A percentile compares a stretch with the other conserved stretches of the same genome.
These are phyloP conservation scores for Ceratocystis harringtonii DNA, from an alignment of 2,329 filamentous ascomycete genomes.

Conservation along the genomic window DNA sequence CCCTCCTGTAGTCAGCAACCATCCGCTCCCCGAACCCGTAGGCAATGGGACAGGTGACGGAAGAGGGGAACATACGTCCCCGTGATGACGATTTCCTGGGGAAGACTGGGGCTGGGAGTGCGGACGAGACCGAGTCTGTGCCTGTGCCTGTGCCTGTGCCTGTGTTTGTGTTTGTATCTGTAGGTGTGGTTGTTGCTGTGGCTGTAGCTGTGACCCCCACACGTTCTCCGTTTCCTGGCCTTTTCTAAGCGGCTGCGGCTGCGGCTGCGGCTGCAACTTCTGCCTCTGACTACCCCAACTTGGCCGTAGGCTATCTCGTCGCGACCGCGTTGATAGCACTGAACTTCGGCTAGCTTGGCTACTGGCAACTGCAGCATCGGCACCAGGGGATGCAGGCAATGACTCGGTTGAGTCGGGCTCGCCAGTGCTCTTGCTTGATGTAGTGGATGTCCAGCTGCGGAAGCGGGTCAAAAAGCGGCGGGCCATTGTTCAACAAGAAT, in stretches of 20 bases:
- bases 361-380: not conserved
- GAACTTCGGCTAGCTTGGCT: not conserved
- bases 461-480: slow-evolving; percentile 7
- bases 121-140: not conserved
- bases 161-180: not conserved
- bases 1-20: not conserved
- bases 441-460: slow-evolving; percentile 12
- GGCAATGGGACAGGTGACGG: not conserved
- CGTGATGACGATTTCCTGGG: too few relatives aligned
- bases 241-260: not conserved
- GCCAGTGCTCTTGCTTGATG: not conserved
- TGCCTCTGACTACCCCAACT: not conserved
- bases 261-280: not conserved
- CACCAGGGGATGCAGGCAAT: not conserved
- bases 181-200: not conserved
- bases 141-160: not conserved
- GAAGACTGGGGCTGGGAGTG: not conserved
- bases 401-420: slow-evolving; percentile 1
- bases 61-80: not conserved
- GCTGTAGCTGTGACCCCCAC: not conserved
- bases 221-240: not conserved
- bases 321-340: not conserved
- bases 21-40: not conserved
- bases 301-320: not conserved
- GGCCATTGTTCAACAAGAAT: not conserved